A percentile compares a stretch with the other conserved stretches of the same genome.
phyloP scores from a whole-genome alignment of 1,139 yeast genomes.

The Protomyces macrosporus region DNA sequence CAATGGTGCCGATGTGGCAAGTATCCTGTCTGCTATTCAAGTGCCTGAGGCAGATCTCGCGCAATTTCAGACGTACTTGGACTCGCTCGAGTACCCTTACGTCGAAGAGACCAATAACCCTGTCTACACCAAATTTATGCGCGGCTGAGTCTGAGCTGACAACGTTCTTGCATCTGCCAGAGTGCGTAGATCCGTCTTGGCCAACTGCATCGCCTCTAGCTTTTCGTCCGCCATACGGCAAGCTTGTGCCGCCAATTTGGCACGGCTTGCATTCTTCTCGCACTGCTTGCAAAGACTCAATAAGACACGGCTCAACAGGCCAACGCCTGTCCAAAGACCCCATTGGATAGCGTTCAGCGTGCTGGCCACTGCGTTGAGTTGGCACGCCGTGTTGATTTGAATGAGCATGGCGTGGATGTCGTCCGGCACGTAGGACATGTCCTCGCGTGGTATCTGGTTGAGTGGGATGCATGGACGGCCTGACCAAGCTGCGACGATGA shows the following conservation, averaged over 20 bases:
- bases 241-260: not conserved
- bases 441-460: not conserved
- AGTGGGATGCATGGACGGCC: not conserved
- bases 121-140: slow-evolving; percentile 47
- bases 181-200: too few relatives aligned
- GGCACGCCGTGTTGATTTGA: not conserved
- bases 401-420: not conserved
- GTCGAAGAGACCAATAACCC: slow-evolving; percentile 78
- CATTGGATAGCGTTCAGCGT: not conserved
- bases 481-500: not conserved
- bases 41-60: slow-evolving; percentile 68
- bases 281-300: not conserved
- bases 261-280: not conserved
- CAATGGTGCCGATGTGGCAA: slow-evolving; percentile 92
- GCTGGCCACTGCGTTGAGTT: not conserved
- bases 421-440: not conserved
- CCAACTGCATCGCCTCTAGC: not conserved
- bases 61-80: slow-evolving; percentile 62
- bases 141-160: not conserved
- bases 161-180: too few relatives aligned
- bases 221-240: not conserved
- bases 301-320: not conserved
- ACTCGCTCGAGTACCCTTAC: slow-evolving; percentile 67
- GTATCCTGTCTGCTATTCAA: slow-evolving; percentile 80
- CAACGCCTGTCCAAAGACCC: not conserved